Conservation (phyloP, 495 filamentous ascomycete genomes). For the Acidiella bohemica region DNA sequence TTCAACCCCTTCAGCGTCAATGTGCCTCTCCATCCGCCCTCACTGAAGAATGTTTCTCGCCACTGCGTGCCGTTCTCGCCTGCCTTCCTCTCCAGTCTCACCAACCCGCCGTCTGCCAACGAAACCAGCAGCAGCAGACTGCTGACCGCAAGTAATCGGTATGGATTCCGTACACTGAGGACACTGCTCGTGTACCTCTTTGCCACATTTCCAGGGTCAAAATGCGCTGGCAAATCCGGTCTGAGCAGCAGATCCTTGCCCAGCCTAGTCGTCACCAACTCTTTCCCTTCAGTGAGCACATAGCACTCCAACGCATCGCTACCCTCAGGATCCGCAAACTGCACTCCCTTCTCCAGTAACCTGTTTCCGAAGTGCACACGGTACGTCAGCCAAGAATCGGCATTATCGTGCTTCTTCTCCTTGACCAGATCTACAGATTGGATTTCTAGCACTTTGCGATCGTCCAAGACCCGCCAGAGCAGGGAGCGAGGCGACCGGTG, state of each 20-base stretch:
- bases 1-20: slow-evolving; percentile 54
- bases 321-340: slow-evolving; percentile 63
- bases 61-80: slow-evolving; percentile 59
- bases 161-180: slow-evolving; percentile 64
- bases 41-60: slow-evolving; percentile 66
- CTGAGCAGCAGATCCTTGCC: slow-evolving; percentile 10
- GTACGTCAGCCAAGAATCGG: slow-evolving; percentile 56
- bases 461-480: slow-evolving; percentile 78
- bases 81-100: slow-evolving; percentile 54
- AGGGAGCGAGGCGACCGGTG: slow-evolving; percentile 66
- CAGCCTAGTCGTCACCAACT: slow-evolving; percentile 67
- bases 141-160: slow-evolving; percentile 62
- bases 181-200: slow-evolving; percentile 56
- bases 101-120: slow-evolving; percentile 66
- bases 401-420: slow-evolving; percentile 32
- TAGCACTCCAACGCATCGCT: slow-evolving; percentile 64
- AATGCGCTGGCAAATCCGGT: slow-evolving; percentile 46
- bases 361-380: slow-evolving; percentile 59
- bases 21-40: slow-evolving; percentile 55
- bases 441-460: slow-evolving; percentile 66
- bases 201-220: slow-evolving; percentile 57
- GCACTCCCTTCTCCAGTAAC: slow-evolving; percentile 62
- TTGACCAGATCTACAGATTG: slow-evolving; percentile 71
- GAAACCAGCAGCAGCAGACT: slow-evolving; percentile 62
- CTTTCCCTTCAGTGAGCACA: slow-evolving; percentile 61